Conservation (phyloP, 345 rosid genomes). For the Euphorbia peplus region DNA sequence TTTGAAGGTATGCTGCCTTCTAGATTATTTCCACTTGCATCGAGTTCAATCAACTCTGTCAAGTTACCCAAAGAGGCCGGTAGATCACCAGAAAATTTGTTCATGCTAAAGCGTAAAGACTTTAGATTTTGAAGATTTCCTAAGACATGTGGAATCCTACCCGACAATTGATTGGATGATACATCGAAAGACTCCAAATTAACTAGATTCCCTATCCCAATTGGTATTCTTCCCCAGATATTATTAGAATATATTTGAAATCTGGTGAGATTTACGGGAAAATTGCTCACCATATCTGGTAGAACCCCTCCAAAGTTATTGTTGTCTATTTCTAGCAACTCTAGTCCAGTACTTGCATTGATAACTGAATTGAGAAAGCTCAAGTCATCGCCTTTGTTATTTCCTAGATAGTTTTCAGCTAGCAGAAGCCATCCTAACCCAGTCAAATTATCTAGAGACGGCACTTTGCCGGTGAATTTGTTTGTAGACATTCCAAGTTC, state of each 20-base stretch:
- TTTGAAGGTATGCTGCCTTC: conserved; percentile 24
- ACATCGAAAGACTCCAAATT: conserved; percentile 2
- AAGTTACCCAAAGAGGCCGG: conserved; percentile 20
- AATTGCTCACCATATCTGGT: conserved; percentile 15
- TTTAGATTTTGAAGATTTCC: conserved; percentile 16
- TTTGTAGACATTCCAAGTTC: background rate
- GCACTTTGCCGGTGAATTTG: conserved; percentile 12
- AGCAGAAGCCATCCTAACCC: background rate
- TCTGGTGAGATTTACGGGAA: background rate
- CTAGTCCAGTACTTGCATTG: conserved; percentile 13
- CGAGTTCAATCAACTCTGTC: background rate
- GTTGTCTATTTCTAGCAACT: background rate
- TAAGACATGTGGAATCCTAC: conserved; percentile 13
- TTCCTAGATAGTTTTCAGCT: conserved; percentile 9
- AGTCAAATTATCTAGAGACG: conserved; percentile 18
- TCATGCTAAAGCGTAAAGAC: background rate
- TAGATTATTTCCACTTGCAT: conserved; percentile 8
- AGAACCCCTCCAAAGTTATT: conserved; percentile 21
- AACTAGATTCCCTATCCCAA: conserved; percentile 18
- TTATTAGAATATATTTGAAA: background rate
- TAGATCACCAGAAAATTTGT: conserved; percentile 7
- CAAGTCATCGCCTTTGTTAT: background rate
- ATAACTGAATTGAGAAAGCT: conserved; percentile 15
- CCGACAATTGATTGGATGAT: background rate
- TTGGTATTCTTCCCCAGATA: conserved; percentile 19